A percentile compares a stretch with the other conserved stretches of the same genome.
Evolutionary conservation across 1,284 basidiomycete species (phyloP).

Genomic region (Ustilago xerochloae): DNA sequence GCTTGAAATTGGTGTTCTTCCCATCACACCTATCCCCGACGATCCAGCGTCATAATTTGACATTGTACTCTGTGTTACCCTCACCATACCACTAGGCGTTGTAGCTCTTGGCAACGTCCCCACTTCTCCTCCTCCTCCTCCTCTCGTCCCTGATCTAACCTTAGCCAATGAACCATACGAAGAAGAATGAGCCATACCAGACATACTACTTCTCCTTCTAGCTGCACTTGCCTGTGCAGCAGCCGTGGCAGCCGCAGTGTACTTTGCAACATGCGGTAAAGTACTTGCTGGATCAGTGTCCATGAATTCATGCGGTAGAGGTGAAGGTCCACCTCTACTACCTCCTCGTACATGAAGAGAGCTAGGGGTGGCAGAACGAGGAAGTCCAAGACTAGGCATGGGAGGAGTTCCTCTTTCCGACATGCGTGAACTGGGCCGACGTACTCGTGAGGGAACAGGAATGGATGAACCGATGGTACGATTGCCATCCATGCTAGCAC

Average conservation of each 20-base stretch:
- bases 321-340: slow-evolving; percentile 21
- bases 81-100: slow-evolving; percentile 15
- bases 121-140: not conserved
- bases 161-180: slow-evolving; percentile 39
- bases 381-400: slow-evolving; percentile 37
- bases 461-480: slow-evolving; percentile 54
- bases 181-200: slow-evolving; percentile 19
- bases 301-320: slow-evolving; percentile 54
- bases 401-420: slow-evolving; percentile 40
- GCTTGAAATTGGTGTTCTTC: slow-evolving; percentile 27
- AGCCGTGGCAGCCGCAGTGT: slow-evolving; percentile 23
- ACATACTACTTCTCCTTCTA: slow-evolving; percentile 34
- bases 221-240: slow-evolving; percentile 1
- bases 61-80: slow-evolving; percentile 16
- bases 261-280: slow-evolving; percentile 38
- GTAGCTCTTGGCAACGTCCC: slow-evolving; percentile 13
- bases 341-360: slow-evolving; percentile 11
- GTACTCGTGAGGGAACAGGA: slow-evolving; percentile 56
- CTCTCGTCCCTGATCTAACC: slow-evolving; percentile 12
- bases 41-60: not conserved
- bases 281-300: slow-evolving; percentile 55
- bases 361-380: slow-evolving; percentile 37
- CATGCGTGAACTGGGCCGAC: slow-evolving; percentile 49
- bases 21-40: no score
- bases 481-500: slow-evolving; percentile 39